Evolutionary conservation across 2,329 filamentous ascomycete species (phyloP).

Genomic region (Allantophomopsis lycopodina): DNA sequence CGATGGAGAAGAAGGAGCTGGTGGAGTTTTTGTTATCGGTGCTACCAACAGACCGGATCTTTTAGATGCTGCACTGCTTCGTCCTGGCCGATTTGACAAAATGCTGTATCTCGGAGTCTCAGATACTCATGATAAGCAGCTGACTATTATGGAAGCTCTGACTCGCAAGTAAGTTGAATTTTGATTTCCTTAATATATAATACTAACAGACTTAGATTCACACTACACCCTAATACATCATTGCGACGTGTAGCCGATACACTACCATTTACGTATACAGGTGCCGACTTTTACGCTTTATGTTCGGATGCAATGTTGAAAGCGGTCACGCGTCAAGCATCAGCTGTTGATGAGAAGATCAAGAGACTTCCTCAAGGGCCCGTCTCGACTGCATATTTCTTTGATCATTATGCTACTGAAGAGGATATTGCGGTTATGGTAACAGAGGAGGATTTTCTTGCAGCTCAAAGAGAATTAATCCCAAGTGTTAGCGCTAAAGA

Average conservation of each 20-base stretch:
- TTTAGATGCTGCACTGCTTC: slow-evolving; percentile 75
- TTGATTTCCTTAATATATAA: not conserved
- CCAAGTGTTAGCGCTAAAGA: slow-evolving; percentile 89
- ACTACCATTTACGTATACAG: slow-evolving; percentile 91
- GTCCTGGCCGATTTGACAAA: slow-evolving; percentile 91
- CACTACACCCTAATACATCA: slow-evolving; percentile 65
- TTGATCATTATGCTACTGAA: slow-evolving; percentile 76
- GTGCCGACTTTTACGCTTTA: slow-evolving; percentile 91
- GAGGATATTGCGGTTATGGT: slow-evolving; percentile 83
- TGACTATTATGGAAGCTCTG: slow-evolving; percentile 84
- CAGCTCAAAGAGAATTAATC: slow-evolving; percentile 74
- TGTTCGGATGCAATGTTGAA: slow-evolving; percentile 99
- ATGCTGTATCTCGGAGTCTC: slow-evolving; percentile 96
- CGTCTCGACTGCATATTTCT: slow-evolving; percentile 78
- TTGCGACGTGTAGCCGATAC: slow-evolving; percentile 59
- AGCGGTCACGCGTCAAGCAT: slow-evolving; percentile 83
- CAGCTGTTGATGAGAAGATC: slow-evolving; percentile 73
- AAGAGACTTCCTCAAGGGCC: slow-evolving; percentile 44
- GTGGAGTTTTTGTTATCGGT: slow-evolving; percentile 91
- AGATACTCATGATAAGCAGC: slow-evolving; percentile 92
- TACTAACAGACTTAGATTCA: slow-evolving; percentile 50
- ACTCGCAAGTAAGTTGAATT: slow-evolving; percentile 68
- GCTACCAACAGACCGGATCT: slow-evolving; percentile 92
- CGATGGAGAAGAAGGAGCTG: slow-evolving; percentile 65
- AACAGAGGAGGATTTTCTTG: slow-evolving; percentile 74